Evolutionary conservation across 257 asterid species (phyloP), one percentile per base, ranked within the genome.

Genomic region (Plantago elongata): DNA sequence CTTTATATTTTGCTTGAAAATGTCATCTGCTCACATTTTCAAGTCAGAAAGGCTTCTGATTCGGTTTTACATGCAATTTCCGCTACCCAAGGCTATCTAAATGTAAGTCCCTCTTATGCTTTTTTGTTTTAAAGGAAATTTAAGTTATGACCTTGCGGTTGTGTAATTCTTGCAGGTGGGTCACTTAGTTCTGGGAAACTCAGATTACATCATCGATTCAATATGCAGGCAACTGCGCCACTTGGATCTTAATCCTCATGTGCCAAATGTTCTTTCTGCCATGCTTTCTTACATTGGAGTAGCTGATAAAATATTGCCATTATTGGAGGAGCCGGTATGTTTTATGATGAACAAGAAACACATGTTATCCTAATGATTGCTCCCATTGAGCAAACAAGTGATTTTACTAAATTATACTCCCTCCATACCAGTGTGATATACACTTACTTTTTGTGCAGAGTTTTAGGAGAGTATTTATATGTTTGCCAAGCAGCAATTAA

Each of bases 251-350:
- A 87, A 85, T 62, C 99, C 96, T 68, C 94, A 87, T 45, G 90
- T 85, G 57, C 96, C 99, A 57, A 82, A 79, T 79, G 94, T 93
- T 67, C 97, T 93, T 65, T 83, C 97, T 34, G 90, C 95, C 30
- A 79, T 93, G 85, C 95, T 93, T 75, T 93, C 99, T 14, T 87
- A 77, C 51, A 71, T 89, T 67, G 97, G 96, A 64, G 77, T 87
- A 61, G 97, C 95, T 50, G 87, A 93, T 78, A 82, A 81, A 66
- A 82, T 93, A 73, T 75, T 93, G 73, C 99, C 99, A 22, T 74
- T 93, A 63, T 77, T 93, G 84, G 99, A 93, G 79, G 99, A 93
- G 74, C 94, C 97, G 78, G 99, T 92, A 82, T 62, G 81, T n/a
- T 65, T 64, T 60, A 42, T 47, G 51, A 22, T 62, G 51, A 43